These are phyloP conservation scores for Cystofilobasidium macerans DNA, from an alignment of 768 basidiomycete species.

Conservation along the genomic window DNA sequence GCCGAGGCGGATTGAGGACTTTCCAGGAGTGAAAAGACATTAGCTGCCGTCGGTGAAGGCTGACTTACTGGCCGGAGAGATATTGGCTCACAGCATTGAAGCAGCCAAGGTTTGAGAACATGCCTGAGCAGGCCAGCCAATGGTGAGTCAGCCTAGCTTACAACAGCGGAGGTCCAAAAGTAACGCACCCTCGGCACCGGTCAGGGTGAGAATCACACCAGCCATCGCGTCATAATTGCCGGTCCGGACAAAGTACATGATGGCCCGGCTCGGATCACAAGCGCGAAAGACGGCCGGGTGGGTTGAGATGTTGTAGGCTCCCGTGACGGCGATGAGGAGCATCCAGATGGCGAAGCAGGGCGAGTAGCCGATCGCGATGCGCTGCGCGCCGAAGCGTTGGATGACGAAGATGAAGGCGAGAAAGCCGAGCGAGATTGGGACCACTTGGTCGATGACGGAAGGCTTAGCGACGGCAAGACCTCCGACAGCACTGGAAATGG, in stretches of 20 bases:
- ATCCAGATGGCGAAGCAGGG: slow-evolving; percentile 55
- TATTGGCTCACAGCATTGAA: slow-evolving; percentile 45
- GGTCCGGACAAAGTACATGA: slow-evolving; percentile 58
- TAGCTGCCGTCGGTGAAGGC: no score
- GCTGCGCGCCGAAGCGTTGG: slow-evolving; percentile 52
- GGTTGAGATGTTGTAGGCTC: slow-evolving; percentile 49
- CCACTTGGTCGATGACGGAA: slow-evolving; percentile 43
- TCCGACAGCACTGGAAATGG: slow-evolving; percentile 47
- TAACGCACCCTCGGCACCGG: slow-evolving; percentile 48
- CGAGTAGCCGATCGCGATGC: slow-evolving; percentile 48
- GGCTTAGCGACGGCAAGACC: slow-evolving; percentile 57
- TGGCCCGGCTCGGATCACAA: slow-evolving; percentile 55
- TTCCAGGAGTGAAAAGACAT: background rate
- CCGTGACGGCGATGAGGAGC: slow-evolving; percentile 45
- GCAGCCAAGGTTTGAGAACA: slow-evolving; percentile 48
- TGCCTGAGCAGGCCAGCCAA: background rate
- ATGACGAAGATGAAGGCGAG: slow-evolving; percentile 50
- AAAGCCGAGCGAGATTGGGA: slow-evolving; percentile 52
- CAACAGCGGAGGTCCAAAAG: background rate
- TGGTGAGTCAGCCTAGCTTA: no score
- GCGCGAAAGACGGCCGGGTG: slow-evolving; percentile 55
- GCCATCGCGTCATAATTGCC: slow-evolving; percentile 51
- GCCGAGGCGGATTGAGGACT: slow-evolving; percentile 9
- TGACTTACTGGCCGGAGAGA: slow-evolving; percentile 28
- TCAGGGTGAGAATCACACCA: slow-evolving; percentile 56